These are phyloP conservation scores for Talaromyces sp. DNA, from an alignment of 2,329 filamentous ascomycete species.

Conservation along the genomic window DNA sequence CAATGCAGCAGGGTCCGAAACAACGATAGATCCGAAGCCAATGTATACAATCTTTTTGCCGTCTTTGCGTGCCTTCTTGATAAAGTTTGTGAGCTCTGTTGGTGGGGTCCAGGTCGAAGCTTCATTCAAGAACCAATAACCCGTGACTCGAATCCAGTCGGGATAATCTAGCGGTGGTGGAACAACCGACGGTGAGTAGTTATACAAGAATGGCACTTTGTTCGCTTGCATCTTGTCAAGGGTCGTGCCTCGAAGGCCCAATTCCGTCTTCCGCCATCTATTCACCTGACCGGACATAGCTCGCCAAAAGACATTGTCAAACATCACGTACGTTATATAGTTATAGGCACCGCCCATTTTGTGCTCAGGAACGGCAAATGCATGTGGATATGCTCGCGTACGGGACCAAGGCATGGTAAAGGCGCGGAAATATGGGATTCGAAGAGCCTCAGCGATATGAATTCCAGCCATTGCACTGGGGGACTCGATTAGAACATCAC, in stretches of 20 bases:
- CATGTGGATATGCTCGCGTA: constrained; percentile 91
- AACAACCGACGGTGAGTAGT: constrained; percentile 93
- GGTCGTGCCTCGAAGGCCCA: constrained; percentile 75
- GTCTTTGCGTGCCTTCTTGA: constrained; percentile 74
- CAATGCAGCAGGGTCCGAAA: constrained; percentile 81
- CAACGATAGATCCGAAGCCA: constrained; percentile 93
- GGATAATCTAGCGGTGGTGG: constrained; percentile 90
- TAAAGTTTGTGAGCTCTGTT: constrained; percentile 72
- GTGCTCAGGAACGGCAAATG: constrained; percentile 86
- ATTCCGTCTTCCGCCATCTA: constrained; percentile 77
- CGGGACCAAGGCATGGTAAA: constrained; percentile 99
- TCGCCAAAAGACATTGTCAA: constrained; percentile 96
- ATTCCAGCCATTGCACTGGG: constrained; percentile 97
- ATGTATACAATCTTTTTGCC: constrained; percentile 93
- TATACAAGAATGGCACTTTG: constrained; percentile 97
- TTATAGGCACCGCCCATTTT: constrained; percentile 97
- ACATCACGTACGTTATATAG: constrained; percentile 90
- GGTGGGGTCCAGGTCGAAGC: constrained; percentile 67
- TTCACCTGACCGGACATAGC: constrained; percentile 89
- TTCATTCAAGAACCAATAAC: constrained; percentile 97
- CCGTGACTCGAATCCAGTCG: constrained; percentile 95
- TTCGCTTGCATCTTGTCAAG: constrained; percentile 91
- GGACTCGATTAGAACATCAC: constrained; percentile 88
- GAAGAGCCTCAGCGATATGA: constrained; percentile 89
- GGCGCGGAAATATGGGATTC: constrained; percentile 92